Base-by-base conservation (phyloP, 2,329 filamentous ascomycete species). In the Cordyceps farinosa region DNA sequence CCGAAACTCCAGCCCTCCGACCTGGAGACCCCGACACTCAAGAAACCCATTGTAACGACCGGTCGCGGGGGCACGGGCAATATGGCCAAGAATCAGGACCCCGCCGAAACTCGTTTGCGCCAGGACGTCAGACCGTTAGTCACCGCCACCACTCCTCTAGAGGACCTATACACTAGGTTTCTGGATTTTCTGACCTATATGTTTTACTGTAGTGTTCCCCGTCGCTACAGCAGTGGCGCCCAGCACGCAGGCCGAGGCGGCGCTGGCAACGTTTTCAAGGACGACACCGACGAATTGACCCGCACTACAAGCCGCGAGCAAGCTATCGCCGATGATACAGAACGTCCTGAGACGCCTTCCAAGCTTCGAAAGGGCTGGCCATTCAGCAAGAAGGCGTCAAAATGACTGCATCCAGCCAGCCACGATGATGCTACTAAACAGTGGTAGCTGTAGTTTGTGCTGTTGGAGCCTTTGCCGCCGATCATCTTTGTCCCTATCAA, bases 41-140 rank as follows among this genome's bases (percentile, higher is more conserved):
- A 96, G 79, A 85, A 85, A 53, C 79, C 90, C n/a, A 82, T 91
- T 67, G 92, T 94, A 72, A 97, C 93, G 27, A 97, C 93, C 3
- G 93, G 93, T 63, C 90, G 93, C 58, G 93, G 93, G 62, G 93
- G 93, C 65, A 88, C 85, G 5, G 92, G 92, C 65, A 97, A 96
- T 80, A 96, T 97, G 89, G 87, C 90, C 54, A 80, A 78, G 68
- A 88, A 89, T 72, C 86, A 86, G 66, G 89, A 95, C 69, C 86
- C 88, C 3, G 78, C 81, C 48, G 86, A 91, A 73, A 91, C 93
- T 42, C 89, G 93, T 66, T 82, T 86, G 61, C 87, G 87, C 48
- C 94, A 98, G 76, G 93, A 97, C 70, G 91, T 97, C 65, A 86
- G 88, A 65, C 85, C 86, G 85, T 87, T 77, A 72, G 84, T 80